Evolutionary conservation across 441 rosid species (phyloP), one percentile per base, ranked within the genome.

Genomic region (Gossypium davidsonii): DNA sequence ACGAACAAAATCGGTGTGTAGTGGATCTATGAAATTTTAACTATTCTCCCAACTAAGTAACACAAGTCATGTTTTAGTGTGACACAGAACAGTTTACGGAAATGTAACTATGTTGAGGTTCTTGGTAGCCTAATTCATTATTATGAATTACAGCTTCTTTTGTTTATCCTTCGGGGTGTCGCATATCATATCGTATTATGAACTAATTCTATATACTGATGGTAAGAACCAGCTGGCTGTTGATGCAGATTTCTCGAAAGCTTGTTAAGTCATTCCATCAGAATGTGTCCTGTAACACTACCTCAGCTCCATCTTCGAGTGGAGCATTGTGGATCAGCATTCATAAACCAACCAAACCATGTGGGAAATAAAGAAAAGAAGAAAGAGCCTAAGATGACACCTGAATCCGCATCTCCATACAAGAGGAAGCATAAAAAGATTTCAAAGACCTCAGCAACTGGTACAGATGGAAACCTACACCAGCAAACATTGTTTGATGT

Each of bases 181-280:
- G 20, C 26, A 48, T 28, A 31, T 56, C 63, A 26, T 28, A 31
- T 39, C 44, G 0, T 39, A 39, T 56, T 51, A 26, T 60, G 75
- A 61, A 20, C 7, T 44, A 57, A 57, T 70, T 20, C 23, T 21
- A 21, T 62, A 25, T 74, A 76, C 73, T 83, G 80, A 81, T 73
- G 62, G 78, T 79, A 68, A 74, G 56, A 76, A 48, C 72, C 62
- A 77, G 17, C 55, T 52, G 73, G 59, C 63, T 78, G n/a, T 59
- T 52, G 71, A 56, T 78, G 79, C 94, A 92, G 96, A 81, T 85
- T 85, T 81, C 81, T 91, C 76, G 98, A 92, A 82, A 81, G 90
- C 89, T 82, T 89, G 77, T 83, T 92, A 82, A 83, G 85, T 76
- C 76, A 84, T 82, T 83, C 70, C 68, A 82, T 89, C 78, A 74